Base-by-base conservation (phyloP, 2,329 filamentous ascomycete species). In the Xylariaceae sp. region DNA sequence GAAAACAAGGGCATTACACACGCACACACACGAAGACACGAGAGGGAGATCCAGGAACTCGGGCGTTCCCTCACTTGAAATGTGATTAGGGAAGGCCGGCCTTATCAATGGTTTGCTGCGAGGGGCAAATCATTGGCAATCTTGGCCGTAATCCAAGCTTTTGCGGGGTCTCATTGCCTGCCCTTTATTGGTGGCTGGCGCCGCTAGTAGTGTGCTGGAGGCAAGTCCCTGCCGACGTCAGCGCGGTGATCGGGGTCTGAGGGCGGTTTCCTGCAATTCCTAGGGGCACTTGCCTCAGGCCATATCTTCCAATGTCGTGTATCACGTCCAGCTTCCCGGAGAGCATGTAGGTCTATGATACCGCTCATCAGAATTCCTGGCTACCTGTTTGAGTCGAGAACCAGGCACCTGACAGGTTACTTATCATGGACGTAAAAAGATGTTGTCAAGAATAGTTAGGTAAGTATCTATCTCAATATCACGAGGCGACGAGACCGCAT, bases 161-260 rank as follows among this genome's bases (percentile, higher is more conserved):
- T 54, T 57, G 55, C 55, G 56, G 56, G 55, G 55, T 51, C 47
- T 31, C 9, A 16, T 12, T 2, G 6, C 16, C 17, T 12, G 34
- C 8, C 12, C 24, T 28, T 43, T 28, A 45, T 48, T 51, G 46
- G 48, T 3, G 13, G 16, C 2, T 12, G 19, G 26, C 19, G 15
- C 17, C 39, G 35, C 42, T 44, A 50, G 47, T 49, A 45, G 48
- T n/a, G n/a, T n/a, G n/a, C n/a, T n/a, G n/a, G n/a, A n/a, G n/a
- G n/a, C n/a, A n/a, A n/a, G n/a, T n/a, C n/a, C n/a, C n/a, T n/a
- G n/a, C n/a, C n/a, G n/a, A n/a, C n/a, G n/a, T n/a, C n/a, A n/a
- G n/a, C n/a, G 39, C 48, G 39, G 41, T 39, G 6, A 26, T 26
- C 22, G 22, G 22, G 22, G 22, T n/a, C n/a, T n/a, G n/a, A n/a